A percentile compares a stretch with the other conserved stretches of the same genome.
These are phyloP conservation scores for Zasmidium citrigriseum DNA, from an alignment of 2,329 filamentous ascomycete genomes.

Conservation along the genomic window DNA sequence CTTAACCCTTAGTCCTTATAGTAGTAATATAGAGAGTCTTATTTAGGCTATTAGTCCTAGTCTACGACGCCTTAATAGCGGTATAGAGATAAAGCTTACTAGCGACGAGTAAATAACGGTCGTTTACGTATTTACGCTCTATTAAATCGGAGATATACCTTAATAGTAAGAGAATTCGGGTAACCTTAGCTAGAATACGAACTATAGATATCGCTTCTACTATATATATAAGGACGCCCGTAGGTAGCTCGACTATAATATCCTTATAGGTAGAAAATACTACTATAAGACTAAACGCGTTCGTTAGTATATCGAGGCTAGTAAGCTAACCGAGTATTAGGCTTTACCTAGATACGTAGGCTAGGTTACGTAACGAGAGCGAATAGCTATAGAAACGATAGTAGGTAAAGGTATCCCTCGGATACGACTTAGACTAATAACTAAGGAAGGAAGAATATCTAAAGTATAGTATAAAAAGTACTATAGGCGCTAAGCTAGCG, in stretches of 20 bases:
- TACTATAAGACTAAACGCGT: conserved; percentile 1
- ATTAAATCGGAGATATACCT: neutral
- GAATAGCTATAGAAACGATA: too few relatives aligned
- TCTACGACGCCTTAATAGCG: neutral
- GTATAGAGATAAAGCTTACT: neutral
- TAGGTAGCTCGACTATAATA: neutral
- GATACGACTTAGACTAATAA: too few relatives aligned
- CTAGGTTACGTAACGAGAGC: too few relatives aligned
- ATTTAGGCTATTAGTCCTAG: neutral
- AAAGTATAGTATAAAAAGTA: too few relatives aligned
- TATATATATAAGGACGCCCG: neutral
- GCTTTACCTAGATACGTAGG: too few relatives aligned
- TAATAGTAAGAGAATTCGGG: conserved; percentile 4
- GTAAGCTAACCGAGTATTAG: neutral
- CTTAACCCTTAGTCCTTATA: neutral
- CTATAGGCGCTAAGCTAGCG: too few relatives aligned
- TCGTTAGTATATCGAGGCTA: neutral
- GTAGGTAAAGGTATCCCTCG: too few relatives aligned
- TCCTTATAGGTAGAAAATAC: neutral
- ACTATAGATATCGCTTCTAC: neutral
- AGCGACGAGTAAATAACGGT: neutral
- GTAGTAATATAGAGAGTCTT: neutral
- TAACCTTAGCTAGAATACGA: neutral
- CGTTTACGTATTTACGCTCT: neutral
- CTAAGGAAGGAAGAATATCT: too few relatives aligned